phyloP scores from a whole-genome alignment of 768 basidiomycete species.

The Dictyophora rubrovolvata region DNA sequence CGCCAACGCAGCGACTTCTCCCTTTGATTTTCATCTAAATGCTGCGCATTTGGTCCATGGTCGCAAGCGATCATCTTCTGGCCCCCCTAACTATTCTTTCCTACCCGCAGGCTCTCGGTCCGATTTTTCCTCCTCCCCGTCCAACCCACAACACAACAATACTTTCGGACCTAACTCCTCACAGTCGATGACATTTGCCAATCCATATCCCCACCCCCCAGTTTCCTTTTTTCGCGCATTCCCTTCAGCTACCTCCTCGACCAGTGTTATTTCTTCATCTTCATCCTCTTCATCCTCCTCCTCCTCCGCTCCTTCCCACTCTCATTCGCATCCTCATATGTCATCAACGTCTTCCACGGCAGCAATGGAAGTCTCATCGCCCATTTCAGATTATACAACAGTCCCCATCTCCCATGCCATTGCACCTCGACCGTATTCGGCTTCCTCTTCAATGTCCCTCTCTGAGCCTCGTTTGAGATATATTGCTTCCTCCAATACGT shows the following conservation, averaged over 20 bases:
- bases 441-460: background rate
- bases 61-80: slow-evolving; percentile 25
- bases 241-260: background rate
- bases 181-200: background rate
- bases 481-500: slow-evolving; percentile 16
- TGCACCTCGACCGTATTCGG: slow-evolving; percentile 7
- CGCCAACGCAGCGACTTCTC: background rate
- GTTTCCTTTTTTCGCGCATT: slow-evolving; percentile 1
- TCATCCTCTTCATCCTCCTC: background rate
- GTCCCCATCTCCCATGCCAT: slow-evolving; percentile 12
- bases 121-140: background rate
- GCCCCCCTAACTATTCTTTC: slow-evolving; percentile 11
- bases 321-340: background rate
- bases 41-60: slow-evolving; percentile 14
- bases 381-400: slow-evolving; percentile 4
- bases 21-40: slow-evolving; percentile 11
- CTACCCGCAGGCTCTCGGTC: background rate
- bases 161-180: background rate
- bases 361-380: background rate
- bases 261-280: background rate
- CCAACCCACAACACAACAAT: background rate
- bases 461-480: slow-evolving; percentile 15
- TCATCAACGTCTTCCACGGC: background rate
- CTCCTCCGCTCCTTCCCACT: background rate
- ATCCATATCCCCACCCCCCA: background rate